Percentiles rank a stretch among this genome's conserved stretches.
These are phyloP conservation scores for Candida insectorum DNA, from an alignment of 805 yeast species.

Conservation along the genomic window DNA sequence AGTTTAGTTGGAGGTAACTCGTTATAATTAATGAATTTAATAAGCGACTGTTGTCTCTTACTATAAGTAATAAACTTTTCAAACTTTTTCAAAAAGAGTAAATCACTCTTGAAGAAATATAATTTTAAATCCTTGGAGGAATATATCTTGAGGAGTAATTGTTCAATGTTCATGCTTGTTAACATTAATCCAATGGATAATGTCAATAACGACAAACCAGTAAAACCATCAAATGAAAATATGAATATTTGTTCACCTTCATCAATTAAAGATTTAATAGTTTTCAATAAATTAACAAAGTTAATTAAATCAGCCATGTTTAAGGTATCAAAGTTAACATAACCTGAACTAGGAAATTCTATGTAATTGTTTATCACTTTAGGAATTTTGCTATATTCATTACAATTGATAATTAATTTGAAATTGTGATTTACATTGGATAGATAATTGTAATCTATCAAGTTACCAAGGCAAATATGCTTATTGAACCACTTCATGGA, in stretches of 20 bases:
- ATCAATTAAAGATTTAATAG: slow-evolving; percentile 20
- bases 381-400: slow-evolving; percentile 49
- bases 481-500: slow-evolving; percentile 24
- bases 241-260: slow-evolving; percentile 23
- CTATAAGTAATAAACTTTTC: slow-evolving; percentile 23
- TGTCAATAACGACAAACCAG: slow-evolving; percentile 28
- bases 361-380: slow-evolving; percentile 26
- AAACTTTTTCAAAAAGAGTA: slow-evolving; percentile 24
- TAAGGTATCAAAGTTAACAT: slow-evolving; percentile 17
- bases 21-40: slow-evolving; percentile 11
- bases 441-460: slow-evolving; percentile 25
- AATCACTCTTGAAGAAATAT: slow-evolving; percentile 28
- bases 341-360: slow-evolving; percentile 34
- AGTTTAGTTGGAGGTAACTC: slow-evolving; percentile 1
- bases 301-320: slow-evolving; percentile 23
- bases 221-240: slow-evolving; percentile 37
- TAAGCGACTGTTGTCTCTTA: slow-evolving; percentile 2
- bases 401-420: slow-evolving; percentile 55
- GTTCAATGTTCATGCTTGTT: slow-evolving; percentile 17
- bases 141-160: slow-evolving; percentile 19
- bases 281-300: slow-evolving; percentile 27
- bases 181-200: slow-evolving; percentile 15
- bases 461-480: slow-evolving; percentile 29
- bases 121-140: slow-evolving; percentile 16
- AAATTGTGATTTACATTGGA: slow-evolving; percentile 27